These are phyloP conservation scores for Boletus rufocinnamomeus DNA, from an alignment of 768 basidiomycete genomes.

Conservation along the genomic window DNA sequence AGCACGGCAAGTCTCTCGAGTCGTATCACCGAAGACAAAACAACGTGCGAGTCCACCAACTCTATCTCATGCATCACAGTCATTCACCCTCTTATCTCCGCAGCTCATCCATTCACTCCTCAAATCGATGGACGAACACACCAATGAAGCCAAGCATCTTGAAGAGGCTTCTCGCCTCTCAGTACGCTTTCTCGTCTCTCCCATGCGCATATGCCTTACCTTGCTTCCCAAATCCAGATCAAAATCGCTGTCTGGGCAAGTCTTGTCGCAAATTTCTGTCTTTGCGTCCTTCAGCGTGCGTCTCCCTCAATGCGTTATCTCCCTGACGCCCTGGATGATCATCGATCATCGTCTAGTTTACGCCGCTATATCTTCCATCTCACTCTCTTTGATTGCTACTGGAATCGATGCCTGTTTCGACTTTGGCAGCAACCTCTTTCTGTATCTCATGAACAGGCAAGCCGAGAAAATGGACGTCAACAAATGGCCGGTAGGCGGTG, in stretches of 20 bases:
- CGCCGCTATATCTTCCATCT: constrained; percentile 82
- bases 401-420: constrained; percentile 88
- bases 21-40: constrained; percentile 74
- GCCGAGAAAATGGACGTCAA: constrained; percentile 70
- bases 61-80: background rate
- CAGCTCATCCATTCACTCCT: constrained; percentile 87
- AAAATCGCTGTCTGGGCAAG: constrained; percentile 88
- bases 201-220: background rate
- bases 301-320: background rate
- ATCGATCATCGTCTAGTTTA: constrained; percentile 60
- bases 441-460: constrained; percentile 78
- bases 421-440: constrained; percentile 78
- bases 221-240: constrained; percentile 48
- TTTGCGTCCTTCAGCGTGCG: constrained; percentile 72
- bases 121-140: constrained; percentile 89
- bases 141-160: constrained; percentile 73
- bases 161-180: constrained; percentile 67
- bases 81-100: background rate
- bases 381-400: constrained; percentile 86
- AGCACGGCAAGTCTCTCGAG: constrained; percentile 62
- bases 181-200: constrained; percentile 41
- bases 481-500: constrained; percentile 92
- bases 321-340: background rate
- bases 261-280: constrained; percentile 70
- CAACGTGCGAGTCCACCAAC: constrained; percentile 45